phyloP scores from a whole-genome alignment of 495 filamentous ascomycete species.

The Neurospora sp. region DNA sequence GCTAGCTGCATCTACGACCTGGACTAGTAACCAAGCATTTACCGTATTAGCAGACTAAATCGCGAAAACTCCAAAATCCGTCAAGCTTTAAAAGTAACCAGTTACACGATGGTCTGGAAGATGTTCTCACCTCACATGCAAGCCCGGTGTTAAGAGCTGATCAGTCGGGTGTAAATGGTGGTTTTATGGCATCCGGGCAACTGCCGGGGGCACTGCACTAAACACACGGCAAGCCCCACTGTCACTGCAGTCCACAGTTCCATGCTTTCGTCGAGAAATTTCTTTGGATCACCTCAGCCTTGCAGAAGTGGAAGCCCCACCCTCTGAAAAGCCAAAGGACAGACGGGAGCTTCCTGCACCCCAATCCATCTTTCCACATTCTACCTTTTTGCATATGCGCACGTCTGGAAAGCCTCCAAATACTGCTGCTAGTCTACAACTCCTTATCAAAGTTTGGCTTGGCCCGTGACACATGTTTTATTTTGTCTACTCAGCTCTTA shows the following conservation, averaged over 20 bases:
- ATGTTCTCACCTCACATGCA: neutral
- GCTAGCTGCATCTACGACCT: neutral
- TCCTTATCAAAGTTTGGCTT: neutral
- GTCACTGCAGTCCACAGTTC: neutral
- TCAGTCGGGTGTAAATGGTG: neutral
- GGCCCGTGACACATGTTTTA: neutral
- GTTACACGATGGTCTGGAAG: neutral
- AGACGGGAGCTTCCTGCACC: neutral
- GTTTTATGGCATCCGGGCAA: neutral
- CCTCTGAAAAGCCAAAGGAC: neutral
- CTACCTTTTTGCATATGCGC: neutral
- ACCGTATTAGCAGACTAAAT: neutral
- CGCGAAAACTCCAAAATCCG: neutral
- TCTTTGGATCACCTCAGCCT: conserved; percentile 2
- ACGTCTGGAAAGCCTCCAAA: neutral
- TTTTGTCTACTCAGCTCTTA: neutral
- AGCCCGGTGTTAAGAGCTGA: neutral
- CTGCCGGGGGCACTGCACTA: neutral
- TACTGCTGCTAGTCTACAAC: neutral
- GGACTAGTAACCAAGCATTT: neutral
- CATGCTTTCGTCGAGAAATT: conserved; percentile 1
- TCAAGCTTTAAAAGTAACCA: neutral
- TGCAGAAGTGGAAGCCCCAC: neutral
- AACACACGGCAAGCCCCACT: neutral
- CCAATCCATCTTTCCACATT: neutral